Evolutionary conservation across 305 asterid genomes (phyloP).

Genomic region (Rubia peregrina): DNA sequence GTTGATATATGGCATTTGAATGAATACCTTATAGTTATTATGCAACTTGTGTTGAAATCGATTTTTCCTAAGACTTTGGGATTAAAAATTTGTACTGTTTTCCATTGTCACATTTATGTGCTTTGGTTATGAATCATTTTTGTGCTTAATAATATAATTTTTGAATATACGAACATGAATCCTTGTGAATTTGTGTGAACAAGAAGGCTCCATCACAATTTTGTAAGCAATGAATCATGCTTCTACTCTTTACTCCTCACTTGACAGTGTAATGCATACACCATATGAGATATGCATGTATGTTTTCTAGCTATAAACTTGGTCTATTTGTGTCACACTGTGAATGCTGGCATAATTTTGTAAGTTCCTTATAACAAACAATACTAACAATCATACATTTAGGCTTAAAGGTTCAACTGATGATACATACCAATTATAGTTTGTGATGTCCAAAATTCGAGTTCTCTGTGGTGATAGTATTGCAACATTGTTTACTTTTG

Average conservation of each 20-base stretch:
- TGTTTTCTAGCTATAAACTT: constrained; percentile 12
- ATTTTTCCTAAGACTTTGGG: too few relatives aligned
- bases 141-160: too few relatives aligned
- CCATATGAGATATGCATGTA: constrained; percentile 53
- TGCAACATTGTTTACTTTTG: neutral
- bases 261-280: constrained; percentile 25
- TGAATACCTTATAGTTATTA: too few relatives aligned
- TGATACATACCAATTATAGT: neutral
- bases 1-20: too few relatives aligned
- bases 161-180: too few relatives aligned
- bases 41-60: too few relatives aligned
- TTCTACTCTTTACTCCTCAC: too few relatives aligned
- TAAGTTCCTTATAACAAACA: neutral
- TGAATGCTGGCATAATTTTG: neutral
- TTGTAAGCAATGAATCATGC: too few relatives aligned
- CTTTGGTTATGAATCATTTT: too few relatives aligned
- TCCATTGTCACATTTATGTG: constrained; percentile 1
- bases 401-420: neutral
- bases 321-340: neutral
- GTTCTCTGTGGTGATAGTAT: neutral
- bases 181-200: too few relatives aligned
- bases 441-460: neutral
- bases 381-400: neutral
- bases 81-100: neutral
- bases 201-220: too few relatives aligned